Base-by-base conservation (phyloP, 179 eudicot genomes). In the Drosera spatulata region DNA sequence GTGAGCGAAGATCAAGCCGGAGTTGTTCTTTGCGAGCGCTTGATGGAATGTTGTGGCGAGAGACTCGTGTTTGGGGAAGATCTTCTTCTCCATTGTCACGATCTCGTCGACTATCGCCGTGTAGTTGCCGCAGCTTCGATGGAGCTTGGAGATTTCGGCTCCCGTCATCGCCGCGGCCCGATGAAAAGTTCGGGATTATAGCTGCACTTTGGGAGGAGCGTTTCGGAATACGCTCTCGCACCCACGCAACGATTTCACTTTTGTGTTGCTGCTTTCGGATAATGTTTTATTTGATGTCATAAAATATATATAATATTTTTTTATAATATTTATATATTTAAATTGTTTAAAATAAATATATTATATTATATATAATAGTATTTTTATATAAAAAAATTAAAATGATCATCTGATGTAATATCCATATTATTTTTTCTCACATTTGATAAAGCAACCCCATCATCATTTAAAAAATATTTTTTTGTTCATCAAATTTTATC, bases 61-160 rank as follows among this genome's bases (percentile, higher is more conserved):
- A 0, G 96, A 91, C 73, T 91, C 96, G 65, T 91, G 91, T 67
- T 91, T 88, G 0, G 96, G 98, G 79, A 91, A 91, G 4, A 64
- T 72, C 73, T 73, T 88, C 57, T 82, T 91, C 82, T 91, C 96
- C 13, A 77, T 71, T 48, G 74, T 82, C 58, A 79, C 85, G 11
- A 91, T 79, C 8, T 84, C 95, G n/a, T 79, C 91, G 13, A 91
- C 75, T 11, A 73, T 60, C 73, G 73, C 61, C 1, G 65, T 52
- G 69, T 75, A 83, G 3, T 79, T 74, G 8, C 54, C 37, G 33
- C 85, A 75, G 40, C 70, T 82, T 55, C 69, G 79, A 41, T 70
- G 68, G 41, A 88, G 73, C 68, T 85, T 88, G 43, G 56, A 55
- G 52, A 82, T 66, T 6, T 56, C 74, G 57, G 46, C 43, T 56